Evolutionary conservation across 164 flowering plant genomes (phyloP).

Genomic region (Magnolia officinalis): DNA sequence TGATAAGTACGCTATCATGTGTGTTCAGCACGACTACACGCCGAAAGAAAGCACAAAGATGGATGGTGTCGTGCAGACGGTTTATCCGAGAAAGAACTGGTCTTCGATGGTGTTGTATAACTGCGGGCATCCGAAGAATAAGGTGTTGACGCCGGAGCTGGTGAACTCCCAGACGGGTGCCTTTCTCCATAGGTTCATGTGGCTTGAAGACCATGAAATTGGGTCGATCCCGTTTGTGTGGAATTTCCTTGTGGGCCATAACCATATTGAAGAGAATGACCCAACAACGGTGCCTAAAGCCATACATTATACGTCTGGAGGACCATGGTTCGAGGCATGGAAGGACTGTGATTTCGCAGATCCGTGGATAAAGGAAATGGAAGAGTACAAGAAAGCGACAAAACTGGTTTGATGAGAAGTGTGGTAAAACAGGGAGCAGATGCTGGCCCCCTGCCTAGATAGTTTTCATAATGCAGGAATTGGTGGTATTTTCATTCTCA

Average conservation of each 20-base stretch:
- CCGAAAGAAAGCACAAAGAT: conserved; percentile 90
- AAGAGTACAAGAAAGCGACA: conserved; percentile 25
- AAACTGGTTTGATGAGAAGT: conserved; percentile 4
- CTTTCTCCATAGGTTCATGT: conserved; percentile 80
- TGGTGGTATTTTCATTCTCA: background rate
- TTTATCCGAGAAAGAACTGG: conserved; percentile 93
- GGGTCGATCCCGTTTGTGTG: conserved; percentile 84
- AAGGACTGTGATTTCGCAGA: conserved; percentile 87
- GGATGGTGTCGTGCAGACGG: conserved; percentile 92
- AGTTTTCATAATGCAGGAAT: background rate
- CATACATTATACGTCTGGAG: conserved; percentile 87
- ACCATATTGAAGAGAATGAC: conserved; percentile 62
- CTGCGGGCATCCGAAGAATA: conserved; percentile 82
- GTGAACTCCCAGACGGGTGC: conserved; percentile 82
- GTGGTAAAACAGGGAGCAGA: conserved; percentile 1
- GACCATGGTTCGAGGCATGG: conserved; percentile 96
- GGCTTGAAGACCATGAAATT: conserved; percentile 89
- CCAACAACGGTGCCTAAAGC: conserved; percentile 63
- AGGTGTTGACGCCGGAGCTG: conserved; percentile 60
- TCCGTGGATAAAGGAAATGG: conserved; percentile 78
- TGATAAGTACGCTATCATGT: conserved; percentile 80
- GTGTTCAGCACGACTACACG: conserved; percentile 93
- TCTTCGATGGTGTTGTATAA: conserved; percentile 94
- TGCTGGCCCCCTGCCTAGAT: too few relatives aligned
- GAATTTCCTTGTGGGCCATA: conserved; percentile 97